phyloP scores from a whole-genome alignment of 2,329 filamentous ascomycete genomes.

The Ophiostoma novo-ulmi region DNA sequence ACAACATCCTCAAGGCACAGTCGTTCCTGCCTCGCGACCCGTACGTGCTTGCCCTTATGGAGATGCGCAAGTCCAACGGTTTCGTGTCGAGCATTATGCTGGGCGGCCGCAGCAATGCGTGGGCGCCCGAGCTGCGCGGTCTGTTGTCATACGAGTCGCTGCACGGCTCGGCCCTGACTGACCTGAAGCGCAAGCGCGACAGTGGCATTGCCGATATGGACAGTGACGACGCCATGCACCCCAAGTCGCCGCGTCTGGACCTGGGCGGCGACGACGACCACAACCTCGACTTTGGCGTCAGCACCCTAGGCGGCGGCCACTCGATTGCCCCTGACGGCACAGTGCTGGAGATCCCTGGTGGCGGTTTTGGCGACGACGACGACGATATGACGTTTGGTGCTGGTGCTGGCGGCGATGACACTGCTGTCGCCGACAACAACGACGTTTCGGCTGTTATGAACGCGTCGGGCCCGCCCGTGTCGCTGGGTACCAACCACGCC shows the following conservation, averaged over 20 bases:
- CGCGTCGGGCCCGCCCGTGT: slow-evolving; percentile 78
- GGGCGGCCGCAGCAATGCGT: slow-evolving; percentile 69
- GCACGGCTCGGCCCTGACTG: slow-evolving; percentile 58
- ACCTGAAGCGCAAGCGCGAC: slow-evolving; percentile 91
- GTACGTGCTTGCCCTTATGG: slow-evolving; percentile 78
- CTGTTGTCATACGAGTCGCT: slow-evolving; percentile 83
- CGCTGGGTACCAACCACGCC: slow-evolving; percentile 86
- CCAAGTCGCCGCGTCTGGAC: slow-evolving; percentile 65
- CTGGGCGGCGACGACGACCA: slow-evolving; percentile 57
- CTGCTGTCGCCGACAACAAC: slow-evolving; percentile 50
- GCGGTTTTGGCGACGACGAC: slow-evolving; percentile 45
- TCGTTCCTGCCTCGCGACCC: slow-evolving; percentile 84
- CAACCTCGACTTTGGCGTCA: slow-evolving; percentile 35
- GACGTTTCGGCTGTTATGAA: slow-evolving; percentile 72
- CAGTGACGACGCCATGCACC: slow-evolving; percentile 50
- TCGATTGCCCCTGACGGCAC: slow-evolving; percentile 56
- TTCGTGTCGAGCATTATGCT: slow-evolving; percentile 86
- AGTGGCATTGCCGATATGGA: slow-evolving; percentile 78
- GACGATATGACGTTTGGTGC: slow-evolving; percentile 33
- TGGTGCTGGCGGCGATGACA: slow-evolving; percentile 36
- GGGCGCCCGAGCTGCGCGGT: slow-evolving; percentile 90
- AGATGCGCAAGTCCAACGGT: slow-evolving; percentile 83
- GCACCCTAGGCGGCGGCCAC: slow-evolving; percentile 47
- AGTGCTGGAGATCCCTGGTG: slow-evolving; percentile 56
- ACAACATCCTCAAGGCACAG: slow-evolving; percentile 76